A percentile compares a stretch with the other conserved stretches of the same genome.
Conservation (phyloP, 306 rosid genomes). For the Senna tora region DNA sequence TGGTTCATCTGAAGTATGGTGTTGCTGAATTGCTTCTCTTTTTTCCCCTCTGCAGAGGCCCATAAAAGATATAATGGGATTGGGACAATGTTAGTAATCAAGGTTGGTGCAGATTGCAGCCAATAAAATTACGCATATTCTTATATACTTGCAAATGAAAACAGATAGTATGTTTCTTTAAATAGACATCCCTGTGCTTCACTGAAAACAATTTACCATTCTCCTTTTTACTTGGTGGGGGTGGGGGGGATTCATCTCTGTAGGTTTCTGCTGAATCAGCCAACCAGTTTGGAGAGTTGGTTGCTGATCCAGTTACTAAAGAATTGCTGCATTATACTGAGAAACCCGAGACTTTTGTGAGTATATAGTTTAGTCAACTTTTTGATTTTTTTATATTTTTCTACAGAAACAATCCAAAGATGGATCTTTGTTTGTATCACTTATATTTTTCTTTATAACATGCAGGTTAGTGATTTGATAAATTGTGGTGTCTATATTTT, state of each 20-base stretch:
- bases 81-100: conserved; percentile 95
- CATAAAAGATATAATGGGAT: conserved; percentile 85
- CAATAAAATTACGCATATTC: conserved; percentile 7
- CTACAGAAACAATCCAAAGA: no score
- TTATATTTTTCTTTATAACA: conserved; percentile 17
- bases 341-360: conserved; percentile 96
- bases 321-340: conserved; percentile 97
- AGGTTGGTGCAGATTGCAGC: conserved; percentile 52
- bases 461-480: conserved; percentile 71
- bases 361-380: conserved; percentile 40
- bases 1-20: conserved; percentile 15
- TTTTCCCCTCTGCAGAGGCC: conserved; percentile 62
- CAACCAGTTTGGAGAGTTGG: conserved; percentile 82
- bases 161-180: not conserved
- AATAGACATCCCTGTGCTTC: not conserved
- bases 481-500: conserved; percentile 73
- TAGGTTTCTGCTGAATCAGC: conserved; percentile 98
- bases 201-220: not conserved
- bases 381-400: conserved; percentile 4
- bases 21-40: conserved; percentile 6
- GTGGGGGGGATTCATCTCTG: not conserved
- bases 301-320: conserved; percentile 85
- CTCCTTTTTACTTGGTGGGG: not conserved
- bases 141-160: not conserved
- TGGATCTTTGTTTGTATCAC: not conserved